Conservation (phyloP, 148 eudicot species). For the Rhododendron mucronatum region DNA sequence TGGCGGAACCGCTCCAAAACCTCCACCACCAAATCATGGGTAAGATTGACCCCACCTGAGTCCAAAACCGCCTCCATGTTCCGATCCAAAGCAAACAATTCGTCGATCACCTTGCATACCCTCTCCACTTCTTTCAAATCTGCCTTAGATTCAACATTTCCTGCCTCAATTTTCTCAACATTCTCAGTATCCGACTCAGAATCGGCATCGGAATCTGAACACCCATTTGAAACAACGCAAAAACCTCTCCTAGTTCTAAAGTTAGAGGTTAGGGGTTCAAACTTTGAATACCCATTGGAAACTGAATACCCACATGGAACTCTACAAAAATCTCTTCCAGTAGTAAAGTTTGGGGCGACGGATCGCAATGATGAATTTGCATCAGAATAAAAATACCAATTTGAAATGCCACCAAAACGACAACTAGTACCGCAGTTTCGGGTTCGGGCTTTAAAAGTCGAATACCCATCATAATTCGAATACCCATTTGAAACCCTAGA, state of each 20-base stretch:
- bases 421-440: background rate
- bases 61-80: constrained; percentile 94
- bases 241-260: background rate
- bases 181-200: constrained; percentile 20
- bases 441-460: background rate
- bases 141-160: constrained; percentile 26
- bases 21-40: constrained; percentile 60
- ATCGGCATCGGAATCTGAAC: constrained; percentile 22
- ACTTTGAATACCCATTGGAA: background rate
- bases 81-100: constrained; percentile 72
- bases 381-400: constrained; percentile 19
- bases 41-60: constrained; percentile 47
- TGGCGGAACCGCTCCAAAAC: constrained; percentile 74
- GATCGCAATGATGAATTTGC: background rate
- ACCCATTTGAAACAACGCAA: constrained; percentile 21
- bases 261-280: background rate
- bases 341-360: background rate
- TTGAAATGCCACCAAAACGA: constrained; percentile 14
- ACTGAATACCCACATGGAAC: background rate
- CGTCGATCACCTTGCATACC: constrained; percentile 73
- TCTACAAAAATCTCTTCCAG: constrained; percentile 25
- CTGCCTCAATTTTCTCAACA: constrained; percentile 21
- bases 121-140: constrained; percentile 66
- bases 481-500: constrained; percentile 2
- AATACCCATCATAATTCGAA: background rate